Evolutionary conservation across 768 basidiomycete genomes (phyloP), one percentile per base, ranked within the genome.

Genomic region (Sutorius australiensis): DNA sequence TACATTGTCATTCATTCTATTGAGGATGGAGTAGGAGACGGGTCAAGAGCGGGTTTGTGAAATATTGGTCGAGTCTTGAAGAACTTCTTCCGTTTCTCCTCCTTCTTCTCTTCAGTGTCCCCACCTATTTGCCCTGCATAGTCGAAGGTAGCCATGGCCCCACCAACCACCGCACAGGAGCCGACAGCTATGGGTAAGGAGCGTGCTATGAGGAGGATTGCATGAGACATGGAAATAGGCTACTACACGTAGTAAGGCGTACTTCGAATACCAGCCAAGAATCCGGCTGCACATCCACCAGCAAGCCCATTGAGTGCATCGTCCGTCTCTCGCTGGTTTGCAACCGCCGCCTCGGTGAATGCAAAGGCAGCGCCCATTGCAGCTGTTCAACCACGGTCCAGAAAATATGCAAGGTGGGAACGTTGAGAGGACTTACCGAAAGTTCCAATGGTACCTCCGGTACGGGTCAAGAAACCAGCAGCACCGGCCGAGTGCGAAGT

Each of bases 271-370:
- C 94, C 94, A 30, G 91, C 91, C 57, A 95, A 73, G 73, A 95
- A 92, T 42, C 94, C 94, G 47, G 93, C 93, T 44, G 93, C 93
- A 73, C 93, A 95, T 51, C 88, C 94, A 50, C 89, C 94, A 47
- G 83, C 82, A 42, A 86, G 87, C 45, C 89, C 87, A 62, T 93
- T 97, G 55, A 89, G 62, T 38, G 86, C 77, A 67, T 98, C 95
- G 57, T 92, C 78, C 58, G 75, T 83, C 70, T 83, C 78, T 50
- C 93, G 81, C 55, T 83, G 73, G 71, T 98, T 98, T 50, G 91
- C 90, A 19, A 90, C 82, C 28, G 78, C 72, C 6, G 89, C 77
- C 68, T 95, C 91, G 2, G 89, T 89, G 59, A 87, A 80, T 10
- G 90, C 88, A 66, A 89, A 98, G 5, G 89, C 79, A 55, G 84